Base-by-base conservation (phyloP, 2,329 filamentous ascomycete species). In the Colletotrichum brevisporum region DNA sequence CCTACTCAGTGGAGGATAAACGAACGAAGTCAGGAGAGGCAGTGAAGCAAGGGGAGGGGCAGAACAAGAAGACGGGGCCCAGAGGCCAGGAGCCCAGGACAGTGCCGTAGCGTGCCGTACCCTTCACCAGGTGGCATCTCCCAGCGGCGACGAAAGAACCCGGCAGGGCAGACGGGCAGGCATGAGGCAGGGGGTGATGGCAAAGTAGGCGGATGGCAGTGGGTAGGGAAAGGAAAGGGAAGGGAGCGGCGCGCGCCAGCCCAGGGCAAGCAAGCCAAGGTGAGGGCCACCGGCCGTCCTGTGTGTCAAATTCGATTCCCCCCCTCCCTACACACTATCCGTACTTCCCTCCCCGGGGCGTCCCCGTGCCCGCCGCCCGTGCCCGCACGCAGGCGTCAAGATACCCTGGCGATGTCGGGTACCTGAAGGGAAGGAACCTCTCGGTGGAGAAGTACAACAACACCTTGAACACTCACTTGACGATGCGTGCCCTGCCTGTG, bases 341-440 rank as follows among this genome's bases (percentile, higher is more conserved):
- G 31, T 36, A 36, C 31, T 36, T 36, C 9, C 9, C 31, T 52
- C 48, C 65, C 61, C 16, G 61, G 65, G 60, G 47, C 41, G 51
- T 59, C 61, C 61, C 65, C 65, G 65, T 68, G 47, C 26, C 47
- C 50, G 60, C 53, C 31, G 27, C 27, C 27, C 27, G 41, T 43
- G 41, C 41, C 41, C 41, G 41, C 41, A 43, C 6, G 41, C 41
- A 43, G 41, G 41, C 45, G 36, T 15, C 39, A 21, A 50, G 59
- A 62, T 62, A 54, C 59, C 59, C 50, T 61, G 41, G 41, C 41
- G 16, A 13, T 15, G 41, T 43, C 41, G 16, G 41, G 41, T 43
- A 43, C 41, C 41, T 43, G 13, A 43, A n/a, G 16, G 41, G 24
- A 43, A 36, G 26, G 55, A 65, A 48, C 50, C 59, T 47, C 51